A percentile compares a stretch with the other conserved stretches of the same genome.
These are phyloP conservation scores for Lotus japonicus DNA, from an alignment of 306 rosid genomes.

Conservation along the genomic window DNA sequence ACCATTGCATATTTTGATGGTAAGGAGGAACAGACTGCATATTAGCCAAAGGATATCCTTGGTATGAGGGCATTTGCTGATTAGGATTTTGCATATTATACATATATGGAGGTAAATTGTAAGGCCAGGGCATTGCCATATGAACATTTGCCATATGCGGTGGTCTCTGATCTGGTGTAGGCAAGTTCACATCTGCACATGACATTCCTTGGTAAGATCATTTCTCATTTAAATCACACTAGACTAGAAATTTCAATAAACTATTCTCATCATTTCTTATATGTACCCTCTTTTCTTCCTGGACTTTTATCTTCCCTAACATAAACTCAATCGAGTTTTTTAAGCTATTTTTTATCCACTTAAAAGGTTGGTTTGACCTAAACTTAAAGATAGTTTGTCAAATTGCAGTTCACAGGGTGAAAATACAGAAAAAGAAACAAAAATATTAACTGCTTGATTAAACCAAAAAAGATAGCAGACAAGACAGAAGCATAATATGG, in stretches of 20 bases:
- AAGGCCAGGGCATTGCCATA: slow-evolving; percentile 47
- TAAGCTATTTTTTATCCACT: not conserved
- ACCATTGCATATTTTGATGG: slow-evolving; percentile 53
- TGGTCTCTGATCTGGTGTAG: slow-evolving; percentile 28
- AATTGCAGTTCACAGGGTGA: not conserved
- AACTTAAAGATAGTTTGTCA: not conserved
- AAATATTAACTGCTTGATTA: not conserved
- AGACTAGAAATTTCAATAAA: not conserved
- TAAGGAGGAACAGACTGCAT: slow-evolving; percentile 49
- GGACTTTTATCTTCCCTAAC: not conserved
- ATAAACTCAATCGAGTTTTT: not conserved
- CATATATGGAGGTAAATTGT: slow-evolving; percentile 40
- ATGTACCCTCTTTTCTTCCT: not conserved
- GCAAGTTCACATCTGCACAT: slow-evolving; percentile 32
- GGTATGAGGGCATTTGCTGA: slow-evolving; percentile 43
- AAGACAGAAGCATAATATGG: slow-evolving; percentile 14
- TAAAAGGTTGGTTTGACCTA: slow-evolving; percentile 1
- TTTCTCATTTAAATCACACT: not conserved
- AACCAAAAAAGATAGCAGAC: not conserved
- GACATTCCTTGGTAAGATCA: not conserved
- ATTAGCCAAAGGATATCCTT: slow-evolving; percentile 43
- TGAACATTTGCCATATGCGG: slow-evolving; percentile 32
- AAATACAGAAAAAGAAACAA: not conserved
- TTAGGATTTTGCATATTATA: slow-evolving; percentile 37
- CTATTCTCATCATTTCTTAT: not conserved